Percentiles rank a stretch among this genome's conserved stretches.
phyloP scores from a whole-genome alignment of 2,329 filamentous ascomycete genomes.

The Cryphonectria japonica region DNA sequence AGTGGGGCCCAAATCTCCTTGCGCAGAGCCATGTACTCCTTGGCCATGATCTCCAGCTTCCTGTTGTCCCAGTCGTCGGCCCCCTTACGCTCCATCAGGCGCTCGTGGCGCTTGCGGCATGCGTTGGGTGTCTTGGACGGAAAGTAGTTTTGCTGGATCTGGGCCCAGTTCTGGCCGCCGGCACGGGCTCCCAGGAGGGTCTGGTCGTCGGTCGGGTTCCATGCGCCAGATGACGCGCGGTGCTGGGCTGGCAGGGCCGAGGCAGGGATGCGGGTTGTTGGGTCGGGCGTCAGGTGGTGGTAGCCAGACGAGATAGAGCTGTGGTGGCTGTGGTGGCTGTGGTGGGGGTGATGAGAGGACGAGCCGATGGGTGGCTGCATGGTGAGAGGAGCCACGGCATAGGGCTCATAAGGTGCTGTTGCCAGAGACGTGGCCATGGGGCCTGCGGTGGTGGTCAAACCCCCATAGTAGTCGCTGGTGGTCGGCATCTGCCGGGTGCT shows the following conservation, averaged over 20 bases:
- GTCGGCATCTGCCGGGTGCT: slow-evolving; percentile 31
- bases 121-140: slow-evolving; percentile 79
- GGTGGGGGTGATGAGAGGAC: slow-evolving; percentile 34
- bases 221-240: slow-evolving; percentile 66
- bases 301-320: slow-evolving; percentile 27
- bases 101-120: slow-evolving; percentile 86
- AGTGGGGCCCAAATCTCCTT: slow-evolving; percentile 82
- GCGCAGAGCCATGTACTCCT: slow-evolving; percentile 78
- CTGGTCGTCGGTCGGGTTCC: slow-evolving; percentile 76
- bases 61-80: slow-evolving; percentile 78
- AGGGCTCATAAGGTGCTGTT: slow-evolving; percentile 39
- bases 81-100: slow-evolving; percentile 75
- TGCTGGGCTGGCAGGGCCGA: slow-evolving; percentile 45
- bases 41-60: slow-evolving; percentile 74
- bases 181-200: slow-evolving; percentile 72
- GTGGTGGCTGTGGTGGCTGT: slow-evolving; percentile 30
- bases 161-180: slow-evolving; percentile 80
- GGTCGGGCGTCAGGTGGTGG: slow-evolving; percentile 47
- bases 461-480: slow-evolving; percentile 39
- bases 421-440: slow-evolving; percentile 35
- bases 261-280: slow-evolving; percentile 38
- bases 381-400: slow-evolving; percentile 40
- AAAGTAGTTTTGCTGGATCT: slow-evolving; percentile 78
- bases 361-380: slow-evolving; percentile 33
- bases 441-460: slow-evolving; percentile 35